These are phyloP conservation scores for Fragaria nilgerrensis DNA, from an alignment of 306 rosid genomes.

Conservation along the genomic window DNA sequence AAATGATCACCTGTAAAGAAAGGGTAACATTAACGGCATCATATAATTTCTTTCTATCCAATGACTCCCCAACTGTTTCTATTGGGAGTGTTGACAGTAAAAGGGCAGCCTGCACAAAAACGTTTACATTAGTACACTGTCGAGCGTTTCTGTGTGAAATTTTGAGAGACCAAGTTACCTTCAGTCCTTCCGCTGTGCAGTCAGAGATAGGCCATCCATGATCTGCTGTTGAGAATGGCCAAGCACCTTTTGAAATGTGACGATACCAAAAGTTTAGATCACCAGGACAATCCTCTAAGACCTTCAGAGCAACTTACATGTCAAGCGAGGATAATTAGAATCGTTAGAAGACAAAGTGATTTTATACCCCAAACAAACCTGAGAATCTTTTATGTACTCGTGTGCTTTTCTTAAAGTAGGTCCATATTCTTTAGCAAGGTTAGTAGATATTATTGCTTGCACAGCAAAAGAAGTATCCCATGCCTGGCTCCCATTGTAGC, in stretches of 20 bases:
- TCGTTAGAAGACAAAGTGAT: background rate
- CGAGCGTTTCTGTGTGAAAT: background rate
- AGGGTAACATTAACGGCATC: slow-evolving; percentile 75
- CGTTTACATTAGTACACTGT: slow-evolving; percentile 1
- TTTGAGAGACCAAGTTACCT: slow-evolving; percentile 37
- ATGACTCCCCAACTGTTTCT: slow-evolving; percentile 58
- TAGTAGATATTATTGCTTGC: slow-evolving; percentile 70
- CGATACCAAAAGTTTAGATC: slow-evolving; percentile 65
- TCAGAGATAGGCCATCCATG: slow-evolving; percentile 99
- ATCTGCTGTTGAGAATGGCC: slow-evolving; percentile 88
- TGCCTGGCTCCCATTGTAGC: slow-evolving; percentile 82
- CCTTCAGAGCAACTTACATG: slow-evolving; percentile 22
- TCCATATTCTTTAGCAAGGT: slow-evolving; percentile 55
- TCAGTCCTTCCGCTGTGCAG: slow-evolving; percentile 94
- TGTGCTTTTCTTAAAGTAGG: slow-evolving; percentile 63
- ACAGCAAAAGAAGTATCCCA: slow-evolving; percentile 79
- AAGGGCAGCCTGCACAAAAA: slow-evolving; percentile 58
- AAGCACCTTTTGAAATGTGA: slow-evolving; percentile 39
- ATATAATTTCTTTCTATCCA: slow-evolving; percentile 43
- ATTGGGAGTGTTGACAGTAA: slow-evolving; percentile 52
- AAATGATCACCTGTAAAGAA: slow-evolving; percentile 68
- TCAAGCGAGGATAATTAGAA: slow-evolving; percentile 10
- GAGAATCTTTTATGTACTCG: slow-evolving; percentile 48
- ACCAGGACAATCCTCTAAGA: slow-evolving; percentile 64
- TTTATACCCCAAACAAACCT: slow-evolving; percentile 30